Evolutionary conservation across 2,329 filamentous ascomycete genomes (phyloP).

Genomic region (Arthroderma sp.): DNA sequence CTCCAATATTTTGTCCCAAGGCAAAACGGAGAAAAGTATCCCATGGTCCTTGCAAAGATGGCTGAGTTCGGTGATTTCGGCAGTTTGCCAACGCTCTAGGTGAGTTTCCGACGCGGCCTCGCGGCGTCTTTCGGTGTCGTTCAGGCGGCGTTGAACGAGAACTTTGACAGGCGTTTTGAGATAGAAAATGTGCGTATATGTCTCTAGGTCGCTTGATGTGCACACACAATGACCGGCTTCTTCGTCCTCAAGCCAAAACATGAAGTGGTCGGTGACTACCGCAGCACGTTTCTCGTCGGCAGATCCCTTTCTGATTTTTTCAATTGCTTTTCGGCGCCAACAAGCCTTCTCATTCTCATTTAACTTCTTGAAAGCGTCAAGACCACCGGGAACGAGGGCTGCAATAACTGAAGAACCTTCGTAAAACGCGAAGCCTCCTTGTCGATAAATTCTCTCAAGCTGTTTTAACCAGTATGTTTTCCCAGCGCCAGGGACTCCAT

Average conservation of each 20-base stretch:
- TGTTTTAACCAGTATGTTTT: slow-evolving; percentile 36
- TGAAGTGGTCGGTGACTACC: slow-evolving; percentile 44
- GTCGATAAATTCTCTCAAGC: slow-evolving; percentile 24
- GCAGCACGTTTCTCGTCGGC: slow-evolving; percentile 21
- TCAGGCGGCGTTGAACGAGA: slow-evolving; percentile 24
- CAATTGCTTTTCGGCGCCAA: slow-evolving; percentile 35
- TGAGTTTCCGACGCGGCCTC: slow-evolving; percentile 22
- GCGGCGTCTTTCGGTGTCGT: slow-evolving; percentile 29
- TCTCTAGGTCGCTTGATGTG: slow-evolving; percentile 34
- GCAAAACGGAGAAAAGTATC: slow-evolving; percentile 35
- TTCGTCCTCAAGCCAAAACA: slow-evolving; percentile 35
- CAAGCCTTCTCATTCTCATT: slow-evolving; percentile 21
- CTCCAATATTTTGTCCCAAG: not conserved
- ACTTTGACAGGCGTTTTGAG: slow-evolving; percentile 29
- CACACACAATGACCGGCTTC: slow-evolving; percentile 20
- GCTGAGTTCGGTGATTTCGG: slow-evolving; percentile 33
- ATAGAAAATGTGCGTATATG: slow-evolving; percentile 48
- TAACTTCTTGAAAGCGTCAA: slow-evolving; percentile 35
- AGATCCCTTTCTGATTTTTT: slow-evolving; percentile 29
- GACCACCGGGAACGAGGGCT: slow-evolving; percentile 32
- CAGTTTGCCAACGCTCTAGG: slow-evolving; percentile 36
- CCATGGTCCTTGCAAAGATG: slow-evolving; percentile 31
- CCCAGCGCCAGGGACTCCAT: slow-evolving; percentile 42
- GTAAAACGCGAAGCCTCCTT: slow-evolving; percentile 32
- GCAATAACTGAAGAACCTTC: slow-evolving; percentile 43